Evolutionary conservation across 768 basidiomycete species (phyloP).

Genomic region (Panellus pusillus): DNA sequence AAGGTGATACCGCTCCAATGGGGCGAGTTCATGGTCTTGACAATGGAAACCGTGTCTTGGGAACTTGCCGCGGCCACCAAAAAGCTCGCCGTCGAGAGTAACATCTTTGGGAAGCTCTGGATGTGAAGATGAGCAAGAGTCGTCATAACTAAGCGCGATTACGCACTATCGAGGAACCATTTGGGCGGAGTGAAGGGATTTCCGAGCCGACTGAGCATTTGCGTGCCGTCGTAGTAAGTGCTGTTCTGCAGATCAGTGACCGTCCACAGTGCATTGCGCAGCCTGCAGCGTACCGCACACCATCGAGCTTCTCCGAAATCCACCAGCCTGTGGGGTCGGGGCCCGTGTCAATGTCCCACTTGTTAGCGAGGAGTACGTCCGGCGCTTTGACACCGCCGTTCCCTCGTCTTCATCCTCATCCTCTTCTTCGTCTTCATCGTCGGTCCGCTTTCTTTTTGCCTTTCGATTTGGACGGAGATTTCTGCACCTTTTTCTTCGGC

Average conservation of each 20-base stretch:
- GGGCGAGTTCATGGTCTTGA: slow-evolving; percentile 56
- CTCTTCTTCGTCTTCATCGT: slow-evolving; percentile 31
- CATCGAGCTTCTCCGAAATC: slow-evolving; percentile 64
- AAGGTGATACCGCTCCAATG: slow-evolving; percentile 58
- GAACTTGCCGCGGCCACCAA: slow-evolving; percentile 56
- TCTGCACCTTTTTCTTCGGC: slow-evolving; percentile 25
- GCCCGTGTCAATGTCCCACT: slow-evolving; percentile 56
- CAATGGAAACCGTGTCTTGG: slow-evolving; percentile 59
- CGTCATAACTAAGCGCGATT: not conserved
- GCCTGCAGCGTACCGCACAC: slow-evolving; percentile 46
- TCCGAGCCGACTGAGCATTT: slow-evolving; percentile 55
- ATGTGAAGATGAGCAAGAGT: not conserved
- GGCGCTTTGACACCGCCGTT: slow-evolving; percentile 37
- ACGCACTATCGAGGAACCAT: slow-evolving; percentile 57
- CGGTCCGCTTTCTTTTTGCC: slow-evolving; percentile 1
- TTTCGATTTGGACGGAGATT: slow-evolving; percentile 1
- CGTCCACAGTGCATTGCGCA: not conserved
- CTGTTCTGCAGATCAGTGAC: slow-evolving; percentile 26
- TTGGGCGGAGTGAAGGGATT: slow-evolving; percentile 58
- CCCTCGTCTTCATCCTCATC: slow-evolving; percentile 28
- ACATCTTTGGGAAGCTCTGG: slow-evolving; percentile 54
- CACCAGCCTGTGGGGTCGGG: slow-evolving; percentile 60
- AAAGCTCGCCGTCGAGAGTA: slow-evolving; percentile 62
- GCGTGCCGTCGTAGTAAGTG: slow-evolving; percentile 54
- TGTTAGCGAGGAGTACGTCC: slow-evolving; percentile 52